Conservation (phyloP, 495 filamentous ascomycete genomes). For the Halenospora varia region DNA sequence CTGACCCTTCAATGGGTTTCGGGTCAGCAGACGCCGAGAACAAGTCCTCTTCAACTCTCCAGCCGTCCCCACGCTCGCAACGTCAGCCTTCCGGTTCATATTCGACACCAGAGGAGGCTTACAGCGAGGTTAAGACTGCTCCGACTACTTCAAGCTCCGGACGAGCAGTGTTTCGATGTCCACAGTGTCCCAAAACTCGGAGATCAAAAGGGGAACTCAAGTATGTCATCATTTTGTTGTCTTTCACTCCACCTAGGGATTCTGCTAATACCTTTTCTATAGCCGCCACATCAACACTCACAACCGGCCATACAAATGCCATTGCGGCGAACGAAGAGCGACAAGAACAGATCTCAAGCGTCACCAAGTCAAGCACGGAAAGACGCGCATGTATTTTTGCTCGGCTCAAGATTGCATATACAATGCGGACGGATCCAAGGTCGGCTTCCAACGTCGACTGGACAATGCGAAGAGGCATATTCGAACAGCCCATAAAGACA, state of each 20-base stretch:
- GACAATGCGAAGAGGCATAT: conserved; percentile 19
- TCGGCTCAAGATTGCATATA: background rate
- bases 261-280: background rate
- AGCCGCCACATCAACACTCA: conserved; percentile 16
- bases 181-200: background rate
- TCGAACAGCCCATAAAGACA: conserved; percentile 2
- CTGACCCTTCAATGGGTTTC: background rate
- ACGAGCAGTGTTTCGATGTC: background rate
- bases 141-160: background rate
- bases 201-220: conserved; percentile 10
- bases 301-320: conserved; percentile 6
- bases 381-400: conserved; percentile 8
- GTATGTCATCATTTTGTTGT: conserved; percentile 3
- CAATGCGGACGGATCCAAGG: conserved; percentile 1
- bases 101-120: background rate
- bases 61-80: background rate
- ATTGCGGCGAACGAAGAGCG: conserved; percentile 4
- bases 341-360: conserved; percentile 11
- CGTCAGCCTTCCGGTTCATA: background rate
- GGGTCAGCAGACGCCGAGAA: background rate
- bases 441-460: conserved; percentile 10
- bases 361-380: conserved; percentile 11
- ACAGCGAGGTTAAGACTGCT: background rate
- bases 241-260: background rate
- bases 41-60: background rate